phyloP scores from a whole-genome alignment of 2,329 filamentous ascomycete genomes.

The Cordyceps javanica region DNA sequence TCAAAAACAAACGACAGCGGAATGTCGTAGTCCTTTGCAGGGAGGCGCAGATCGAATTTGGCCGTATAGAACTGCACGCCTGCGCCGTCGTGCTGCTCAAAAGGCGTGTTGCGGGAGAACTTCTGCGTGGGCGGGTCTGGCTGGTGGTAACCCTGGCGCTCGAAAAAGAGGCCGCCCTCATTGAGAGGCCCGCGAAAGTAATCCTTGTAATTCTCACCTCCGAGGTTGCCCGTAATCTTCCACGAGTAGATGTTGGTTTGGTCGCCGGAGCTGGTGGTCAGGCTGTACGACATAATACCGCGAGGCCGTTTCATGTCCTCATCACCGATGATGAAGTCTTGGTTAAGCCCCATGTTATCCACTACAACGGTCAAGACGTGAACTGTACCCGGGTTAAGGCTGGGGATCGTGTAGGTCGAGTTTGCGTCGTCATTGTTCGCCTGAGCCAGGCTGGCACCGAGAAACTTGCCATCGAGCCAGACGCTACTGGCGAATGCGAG shows the following conservation, averaged over 20 bases:
- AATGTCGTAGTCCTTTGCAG: conserved; percentile 43
- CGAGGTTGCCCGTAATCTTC: conserved; percentile 59
- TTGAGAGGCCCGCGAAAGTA: conserved; percentile 53
- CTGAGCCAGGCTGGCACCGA: conserved; percentile 57
- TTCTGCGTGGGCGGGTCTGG: conserved; percentile 35
- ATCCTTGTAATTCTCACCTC: conserved; percentile 52
- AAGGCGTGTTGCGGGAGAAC: conserved; percentile 20
- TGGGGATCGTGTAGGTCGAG: conserved; percentile 47
- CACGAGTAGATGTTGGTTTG: conserved; percentile 42
- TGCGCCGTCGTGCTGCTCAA: conserved; percentile 22
- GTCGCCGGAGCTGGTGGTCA: conserved; percentile 35
- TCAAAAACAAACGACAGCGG: conserved; percentile 50
- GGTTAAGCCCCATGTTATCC: conserved; percentile 63
- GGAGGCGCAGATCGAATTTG: conserved; percentile 47
- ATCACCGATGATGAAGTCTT: conserved; percentile 50
- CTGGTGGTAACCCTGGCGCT: conserved; percentile 51
- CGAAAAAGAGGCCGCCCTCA: conserved; percentile 51
- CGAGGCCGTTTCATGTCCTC: conserved; percentile 53
- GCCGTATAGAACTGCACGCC: conserved; percentile 52
- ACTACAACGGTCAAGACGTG: conserved; percentile 61
- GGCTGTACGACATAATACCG: conserved; percentile 51
- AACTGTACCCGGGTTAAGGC: conserved; percentile 39
- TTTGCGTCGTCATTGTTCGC: conserved; percentile 42
- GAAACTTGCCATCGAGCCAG: conserved; percentile 53
- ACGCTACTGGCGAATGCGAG: conserved; percentile 57